phyloP scores from a whole-genome alignment of 305 asterid genomes.

The Fraxinus platypoda region DNA sequence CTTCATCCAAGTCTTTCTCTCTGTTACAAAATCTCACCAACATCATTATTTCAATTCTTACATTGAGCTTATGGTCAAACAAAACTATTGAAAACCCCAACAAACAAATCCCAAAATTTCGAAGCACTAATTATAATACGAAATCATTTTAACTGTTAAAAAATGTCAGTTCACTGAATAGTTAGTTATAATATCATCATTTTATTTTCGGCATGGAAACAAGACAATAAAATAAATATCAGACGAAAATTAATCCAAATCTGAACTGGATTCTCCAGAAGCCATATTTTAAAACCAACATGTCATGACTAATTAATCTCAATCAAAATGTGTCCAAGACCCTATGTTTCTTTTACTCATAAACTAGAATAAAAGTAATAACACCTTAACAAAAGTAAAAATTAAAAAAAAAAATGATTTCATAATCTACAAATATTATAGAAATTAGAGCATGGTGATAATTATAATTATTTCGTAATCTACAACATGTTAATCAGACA shows the following conservation, averaged over 20 bases:
- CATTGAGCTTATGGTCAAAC: not conserved
- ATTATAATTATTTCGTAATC: not conserved
- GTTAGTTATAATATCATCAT: not conserved
- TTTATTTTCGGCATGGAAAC: not conserved
- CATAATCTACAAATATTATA: not conserved
- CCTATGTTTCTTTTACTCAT: not conserved
- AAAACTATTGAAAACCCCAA: not conserved
- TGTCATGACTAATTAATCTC: not conserved
- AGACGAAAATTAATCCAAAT: not conserved
- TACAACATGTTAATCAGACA: not conserved
- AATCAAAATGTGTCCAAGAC: not conserved
- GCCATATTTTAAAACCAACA: not conserved
- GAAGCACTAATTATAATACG: not conserved
- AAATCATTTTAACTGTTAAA: not conserved
- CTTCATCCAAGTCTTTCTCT: conserved; percentile 92
- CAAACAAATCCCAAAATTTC: not conserved
- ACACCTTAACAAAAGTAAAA: not conserved
- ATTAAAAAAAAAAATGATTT: not conserved
- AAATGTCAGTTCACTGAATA: not conserved
- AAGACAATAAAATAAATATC: not conserved
- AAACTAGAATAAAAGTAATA: not conserved
- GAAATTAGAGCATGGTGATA: not conserved
- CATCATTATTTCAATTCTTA: not conserved
- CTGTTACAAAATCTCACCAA: not conserved
- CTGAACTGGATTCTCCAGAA: not conserved